Percentiles rank a stretch among this genome's conserved stretches.
Evolutionary conservation across 2,329 filamentous ascomycete genomes (phyloP).

Genomic region (Paecilomyces fulvus): DNA sequence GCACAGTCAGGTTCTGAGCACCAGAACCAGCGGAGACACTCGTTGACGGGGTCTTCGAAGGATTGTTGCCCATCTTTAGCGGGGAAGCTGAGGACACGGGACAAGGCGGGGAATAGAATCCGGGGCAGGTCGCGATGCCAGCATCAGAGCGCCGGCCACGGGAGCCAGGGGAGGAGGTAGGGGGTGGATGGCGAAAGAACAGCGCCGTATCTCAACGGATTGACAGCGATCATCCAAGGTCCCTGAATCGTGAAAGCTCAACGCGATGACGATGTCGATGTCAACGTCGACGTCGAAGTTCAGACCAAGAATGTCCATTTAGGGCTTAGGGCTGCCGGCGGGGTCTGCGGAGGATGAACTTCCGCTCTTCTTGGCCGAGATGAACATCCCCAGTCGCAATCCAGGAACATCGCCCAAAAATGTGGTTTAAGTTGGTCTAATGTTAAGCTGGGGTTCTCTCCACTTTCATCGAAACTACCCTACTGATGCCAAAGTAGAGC

Average conservation of each 20-base stretch:
- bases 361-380: not conserved
- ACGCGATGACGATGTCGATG: slow-evolving; percentile 10
- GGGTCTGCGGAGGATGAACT: slow-evolving; percentile 1
- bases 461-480: not conserved
- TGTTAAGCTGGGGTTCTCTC: not conserved
- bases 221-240: not conserved
- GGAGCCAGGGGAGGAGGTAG: slow-evolving; percentile 6
- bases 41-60: slow-evolving; percentile 33
- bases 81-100: slow-evolving; percentile 9
- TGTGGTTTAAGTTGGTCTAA: not conserved
- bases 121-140: slow-evolving; percentile 12
- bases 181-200: slow-evolving; percentile 1
- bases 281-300: slow-evolving; percentile 3
- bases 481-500: no score
- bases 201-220: slow-evolving; percentile 3
- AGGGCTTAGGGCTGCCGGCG: slow-evolving; percentile 15
- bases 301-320: slow-evolving; percentile 9
- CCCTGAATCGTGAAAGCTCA: not conserved
- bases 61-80: slow-evolving; percentile 41
- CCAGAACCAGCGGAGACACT: slow-evolving; percentile 20
- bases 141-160: slow-evolving; percentile 15
- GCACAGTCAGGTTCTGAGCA: slow-evolving; percentile 15
- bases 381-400: slow-evolving; percentile 1
- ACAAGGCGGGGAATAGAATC: slow-evolving; percentile 6
- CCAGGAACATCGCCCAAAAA: not conserved